Percentiles rank a stretch among this genome's conserved stretches.
Evolutionary conservation across 179 eudicot genomes (phyloP).

Genomic region (Actinidia arguta): DNA sequence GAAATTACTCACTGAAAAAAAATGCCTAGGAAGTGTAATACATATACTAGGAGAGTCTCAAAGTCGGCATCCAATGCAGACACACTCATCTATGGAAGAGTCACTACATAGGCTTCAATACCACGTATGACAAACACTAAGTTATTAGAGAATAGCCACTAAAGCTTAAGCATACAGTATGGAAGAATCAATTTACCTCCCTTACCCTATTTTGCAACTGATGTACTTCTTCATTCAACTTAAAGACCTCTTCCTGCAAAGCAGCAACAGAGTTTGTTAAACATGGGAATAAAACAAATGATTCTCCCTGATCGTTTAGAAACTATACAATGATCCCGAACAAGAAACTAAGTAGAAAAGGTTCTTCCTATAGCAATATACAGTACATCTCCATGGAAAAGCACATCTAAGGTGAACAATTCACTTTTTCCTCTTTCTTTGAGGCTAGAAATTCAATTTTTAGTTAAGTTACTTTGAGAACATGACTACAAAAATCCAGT

Average conservation of each 20-base stretch:
- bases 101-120: background rate
- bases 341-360: background rate
- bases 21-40: background rate
- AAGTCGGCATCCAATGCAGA: background rate
- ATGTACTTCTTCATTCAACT: slow-evolving; percentile 58
- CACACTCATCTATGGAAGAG: background rate
- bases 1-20: no score
- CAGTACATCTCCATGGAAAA: no score
- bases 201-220: slow-evolving; percentile 68
- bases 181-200: background rate
- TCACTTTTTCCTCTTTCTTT: background rate
- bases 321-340: background rate
- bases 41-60: background rate
- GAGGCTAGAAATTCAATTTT: background rate
- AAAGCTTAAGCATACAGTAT: background rate
- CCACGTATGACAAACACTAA: background rate
- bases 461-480: no score
- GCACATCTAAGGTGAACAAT: background rate
- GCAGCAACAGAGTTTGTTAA: slow-evolving; percentile 11
- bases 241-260: slow-evolving; percentile 78
- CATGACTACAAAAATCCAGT: no score
- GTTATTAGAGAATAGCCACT: background rate
- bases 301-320: slow-evolving; percentile 2
- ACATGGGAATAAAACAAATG: slow-evolving; percentile 6
- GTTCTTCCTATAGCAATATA: background rate